Base-by-base conservation (phyloP, 1,139 yeast species). In the Pneumocystis sp. region DNA sequence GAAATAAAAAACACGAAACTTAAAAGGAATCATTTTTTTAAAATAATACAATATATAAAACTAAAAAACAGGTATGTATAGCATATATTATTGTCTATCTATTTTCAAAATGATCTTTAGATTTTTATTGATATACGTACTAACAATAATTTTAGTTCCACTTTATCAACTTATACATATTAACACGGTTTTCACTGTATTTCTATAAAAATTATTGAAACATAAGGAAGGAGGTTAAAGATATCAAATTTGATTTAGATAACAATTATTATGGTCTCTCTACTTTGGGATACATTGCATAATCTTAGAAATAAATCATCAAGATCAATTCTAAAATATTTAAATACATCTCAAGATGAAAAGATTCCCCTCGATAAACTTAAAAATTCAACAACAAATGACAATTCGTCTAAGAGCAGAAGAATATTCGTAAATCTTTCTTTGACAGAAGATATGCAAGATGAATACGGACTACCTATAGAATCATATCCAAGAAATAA, bases 401-500 rank as follows among this genome's bases (percentile, higher is more conserved):
- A 15, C 1, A 17, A 25, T 25, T 25, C 57, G 1, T 25, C 31
- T 25, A 50, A 50, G 12, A 25, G 34, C 7, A 34, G 57, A 10
- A 50, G 57, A 25, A 50, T 50, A 50, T 50, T 50, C 21, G 57
- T 50, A 50, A 50, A 50, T 50, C 57, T 50, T 50, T 50, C 57
- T 25, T 50, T 50, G 25, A 5, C 57, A 15, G 57, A 50, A 50
- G 57, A 50, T 50, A 50, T 50, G 56, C 59, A 67, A 62, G 87
- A 87, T 70, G 85, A 81, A 62, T 80, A 84, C 5, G 89, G 89
- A 19, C 75, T 79, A 65, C 95, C 95, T 0, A 71, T 78, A 5
- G 72, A 76, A 12, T 70, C 73, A 17, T 93, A 86, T 74, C 85
- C 95, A 1, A 82, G 96, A 74, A 93, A 93, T 78, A 93, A 93